Evolutionary conservation across 1,284 basidiomycete genomes (phyloP).

Genomic region (Moniliophthora roreri): DNA sequence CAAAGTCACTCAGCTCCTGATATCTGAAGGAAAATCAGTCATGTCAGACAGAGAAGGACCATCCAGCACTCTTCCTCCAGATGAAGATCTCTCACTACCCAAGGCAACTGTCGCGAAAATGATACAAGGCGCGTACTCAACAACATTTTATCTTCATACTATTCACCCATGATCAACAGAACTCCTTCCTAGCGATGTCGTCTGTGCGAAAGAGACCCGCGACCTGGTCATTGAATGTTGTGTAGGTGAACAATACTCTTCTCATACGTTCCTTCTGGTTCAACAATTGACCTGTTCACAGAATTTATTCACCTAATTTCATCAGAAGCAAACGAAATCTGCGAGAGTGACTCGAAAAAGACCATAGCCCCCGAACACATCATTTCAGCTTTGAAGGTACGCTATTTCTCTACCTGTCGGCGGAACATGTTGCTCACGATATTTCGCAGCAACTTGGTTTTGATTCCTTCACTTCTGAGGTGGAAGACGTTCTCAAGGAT

Average conservation of each 20-base stretch:
- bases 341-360: slow-evolving; percentile 98
- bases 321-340: slow-evolving; percentile 97
- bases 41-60: slow-evolving; percentile 90
- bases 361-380: slow-evolving; percentile 99
- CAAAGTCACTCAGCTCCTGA: neutral
- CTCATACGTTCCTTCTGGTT: slow-evolving; percentile 9
- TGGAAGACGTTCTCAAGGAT: slow-evolving; percentile 90
- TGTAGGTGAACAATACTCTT: slow-evolving; percentile 72
- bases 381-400: slow-evolving; percentile 85
- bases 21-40: slow-evolving; percentile 15
- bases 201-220: slow-evolving; percentile 93
- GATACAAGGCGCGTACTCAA: slow-evolving; percentile 72
- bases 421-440: slow-evolving; percentile 9
- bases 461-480: slow-evolving; percentile 83
- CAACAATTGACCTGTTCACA: slow-evolving; percentile 30
- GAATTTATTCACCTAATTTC: slow-evolving; percentile 99
- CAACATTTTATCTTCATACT: slow-evolving; percentile 13
- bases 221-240: slow-evolving; percentile 98
- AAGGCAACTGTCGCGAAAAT: slow-evolving; percentile 98
- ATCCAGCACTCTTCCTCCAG: slow-evolving; percentile 58
- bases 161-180: slow-evolving; percentile 50
- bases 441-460: slow-evolving; percentile 78
- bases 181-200: slow-evolving; percentile 85
- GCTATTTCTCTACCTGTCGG: slow-evolving; percentile 21
- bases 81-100: slow-evolving; percentile 93